phyloP scores from a whole-genome alignment of 345 rosid genomes.

The Barbarea vulgaris region DNA sequence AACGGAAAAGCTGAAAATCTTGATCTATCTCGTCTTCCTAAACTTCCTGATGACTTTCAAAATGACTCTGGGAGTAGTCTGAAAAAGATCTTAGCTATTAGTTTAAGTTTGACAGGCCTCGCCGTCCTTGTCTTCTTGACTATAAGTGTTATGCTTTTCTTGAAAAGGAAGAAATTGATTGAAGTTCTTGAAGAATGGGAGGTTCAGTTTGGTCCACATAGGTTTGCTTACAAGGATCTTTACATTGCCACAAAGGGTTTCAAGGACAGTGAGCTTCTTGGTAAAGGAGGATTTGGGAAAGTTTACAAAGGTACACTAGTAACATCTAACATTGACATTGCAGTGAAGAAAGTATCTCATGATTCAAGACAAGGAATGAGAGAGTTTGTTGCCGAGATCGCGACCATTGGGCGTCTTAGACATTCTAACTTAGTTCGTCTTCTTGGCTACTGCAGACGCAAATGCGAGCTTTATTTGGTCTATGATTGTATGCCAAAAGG shows the following conservation, averaged over 20 bases:
- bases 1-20: constrained; percentile 48
- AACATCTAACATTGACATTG: constrained; percentile 37
- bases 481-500: constrained; percentile 53
- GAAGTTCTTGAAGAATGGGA: constrained; percentile 55
- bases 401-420: constrained; percentile 46
- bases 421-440: constrained; percentile 51
- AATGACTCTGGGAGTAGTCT: not conserved
- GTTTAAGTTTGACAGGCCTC: not conserved
- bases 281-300: constrained; percentile 52
- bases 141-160: constrained; percentile 16
- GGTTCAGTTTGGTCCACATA: constrained; percentile 48
- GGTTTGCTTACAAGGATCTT: constrained; percentile 44
- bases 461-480: constrained; percentile 44
- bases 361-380: constrained; percentile 52
- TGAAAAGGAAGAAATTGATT: constrained; percentile 37
- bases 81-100: constrained; percentile 40
- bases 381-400: constrained; percentile 52
- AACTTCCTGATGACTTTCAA: constrained; percentile 36
- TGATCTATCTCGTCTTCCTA: constrained; percentile 50
- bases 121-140: constrained; percentile 21
- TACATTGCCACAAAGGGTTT: constrained; percentile 53
- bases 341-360: constrained; percentile 54
- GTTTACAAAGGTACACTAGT: constrained; percentile 49
- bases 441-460: constrained; percentile 48
- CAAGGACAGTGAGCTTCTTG: constrained; percentile 46